Conservation (phyloP, 108 stramenopile genomes). For the Nitzschia sp. region DNA sequence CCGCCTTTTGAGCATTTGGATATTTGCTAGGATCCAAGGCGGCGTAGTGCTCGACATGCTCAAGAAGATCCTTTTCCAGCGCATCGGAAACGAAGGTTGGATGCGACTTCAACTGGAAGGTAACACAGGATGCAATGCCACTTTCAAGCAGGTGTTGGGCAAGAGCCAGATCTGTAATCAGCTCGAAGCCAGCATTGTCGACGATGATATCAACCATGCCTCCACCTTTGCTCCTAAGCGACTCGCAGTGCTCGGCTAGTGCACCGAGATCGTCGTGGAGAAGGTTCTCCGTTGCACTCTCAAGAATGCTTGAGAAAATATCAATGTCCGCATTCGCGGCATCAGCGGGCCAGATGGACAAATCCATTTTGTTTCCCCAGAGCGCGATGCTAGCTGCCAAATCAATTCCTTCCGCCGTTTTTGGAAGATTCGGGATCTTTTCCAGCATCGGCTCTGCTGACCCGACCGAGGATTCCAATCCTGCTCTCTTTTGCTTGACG, state of each 20-base stretch:
- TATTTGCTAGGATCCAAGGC: slow-evolving; percentile 42
- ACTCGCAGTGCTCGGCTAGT: slow-evolving; percentile 60
- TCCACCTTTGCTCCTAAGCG: slow-evolving; percentile 61
- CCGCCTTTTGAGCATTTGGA: slow-evolving; percentile 73
- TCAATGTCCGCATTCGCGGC: slow-evolving; percentile 53
- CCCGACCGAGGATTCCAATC: slow-evolving; percentile 62
- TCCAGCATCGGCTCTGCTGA: slow-evolving; percentile 67
- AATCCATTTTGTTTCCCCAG: slow-evolving; percentile 98
- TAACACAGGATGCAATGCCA: slow-evolving; percentile 76
- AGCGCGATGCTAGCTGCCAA: slow-evolving; percentile 74
- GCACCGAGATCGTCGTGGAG: slow-evolving; percentile 86
- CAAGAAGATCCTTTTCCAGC: slow-evolving; percentile 83
- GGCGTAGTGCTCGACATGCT: slow-evolving; percentile 77
- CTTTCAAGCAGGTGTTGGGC: slow-evolving; percentile 87
- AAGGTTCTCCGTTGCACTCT: slow-evolving; percentile 73
- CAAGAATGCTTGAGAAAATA: slow-evolving; percentile 78
- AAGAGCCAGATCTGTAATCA: slow-evolving; percentile 90
- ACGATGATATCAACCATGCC: slow-evolving; percentile 92
- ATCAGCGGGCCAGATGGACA: slow-evolving; percentile 94
- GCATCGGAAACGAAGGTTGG: slow-evolving; percentile 98
- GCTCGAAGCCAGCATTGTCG: slow-evolving; percentile 97
- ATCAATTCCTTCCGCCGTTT: slow-evolving; percentile 53
- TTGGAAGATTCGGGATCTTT: slow-evolving; percentile 54
- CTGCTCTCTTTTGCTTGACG: slow-evolving; percentile 70
- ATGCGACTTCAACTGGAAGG: slow-evolving; percentile 93